A percentile compares a stretch with the other conserved stretches of the same genome.
Evolutionary conservation across 805 yeast genomes (phyloP).

Genomic region (Candida andamanensis): DNA sequence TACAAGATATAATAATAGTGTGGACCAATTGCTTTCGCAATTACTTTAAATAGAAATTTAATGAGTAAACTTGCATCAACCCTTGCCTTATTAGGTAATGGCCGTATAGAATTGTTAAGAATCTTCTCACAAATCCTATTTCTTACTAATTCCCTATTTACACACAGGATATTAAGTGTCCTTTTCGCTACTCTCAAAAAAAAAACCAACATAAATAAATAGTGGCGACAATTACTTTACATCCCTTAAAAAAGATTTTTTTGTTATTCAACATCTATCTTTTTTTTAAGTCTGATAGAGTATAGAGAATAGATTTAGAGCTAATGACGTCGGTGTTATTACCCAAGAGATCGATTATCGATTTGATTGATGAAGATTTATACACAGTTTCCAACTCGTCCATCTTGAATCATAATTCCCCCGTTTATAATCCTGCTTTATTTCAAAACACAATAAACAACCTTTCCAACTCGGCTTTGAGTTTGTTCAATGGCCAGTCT

Average conservation of each 20-base stretch:
- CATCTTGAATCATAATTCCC: constrained; percentile 10
- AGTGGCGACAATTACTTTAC: neutral
- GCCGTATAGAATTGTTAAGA: too few species aligned
- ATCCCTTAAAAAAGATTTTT: constrained; percentile 1
- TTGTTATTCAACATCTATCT: neutral
- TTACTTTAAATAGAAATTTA: too few species aligned
- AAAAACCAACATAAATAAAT: neutral
- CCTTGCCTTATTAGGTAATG: too few species aligned
- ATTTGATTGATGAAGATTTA: constrained; percentile 57
- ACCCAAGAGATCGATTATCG: constrained; percentile 53
- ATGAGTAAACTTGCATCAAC: too few species aligned
- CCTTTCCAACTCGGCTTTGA: neutral
- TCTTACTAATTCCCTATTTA: too few species aligned
- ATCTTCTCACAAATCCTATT: too few species aligned
- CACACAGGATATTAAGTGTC: too few species aligned
- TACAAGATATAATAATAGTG: constrained; percentile 6
- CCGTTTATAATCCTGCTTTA: constrained; percentile 6
- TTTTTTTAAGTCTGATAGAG: neutral
- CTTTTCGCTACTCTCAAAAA: too few species aligned
- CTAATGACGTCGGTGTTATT: constrained; percentile 43
- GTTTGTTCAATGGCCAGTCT: neutral
- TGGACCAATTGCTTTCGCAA: too few species aligned
- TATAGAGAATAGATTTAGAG: neutral
- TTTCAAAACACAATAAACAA: constrained; percentile 6
- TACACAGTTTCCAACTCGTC: constrained; percentile 36